These are phyloP conservation scores for Amniculicola lignicola DNA, from an alignment of 495 filamentous ascomycete species.

Conservation along the genomic window DNA sequence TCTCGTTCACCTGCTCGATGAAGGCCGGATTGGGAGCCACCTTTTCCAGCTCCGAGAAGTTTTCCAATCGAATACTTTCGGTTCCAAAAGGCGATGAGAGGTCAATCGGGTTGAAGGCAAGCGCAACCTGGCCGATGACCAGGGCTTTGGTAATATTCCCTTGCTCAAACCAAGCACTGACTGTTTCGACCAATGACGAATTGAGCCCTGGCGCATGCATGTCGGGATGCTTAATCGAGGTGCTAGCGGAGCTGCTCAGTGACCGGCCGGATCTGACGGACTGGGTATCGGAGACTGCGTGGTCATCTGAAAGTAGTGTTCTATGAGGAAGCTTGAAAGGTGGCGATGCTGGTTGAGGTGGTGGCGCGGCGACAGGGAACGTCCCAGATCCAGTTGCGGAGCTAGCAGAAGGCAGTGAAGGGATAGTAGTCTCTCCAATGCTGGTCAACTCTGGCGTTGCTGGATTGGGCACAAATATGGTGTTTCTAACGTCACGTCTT, in stretches of 20 bases:
- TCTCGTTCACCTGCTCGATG: slow-evolving; percentile 66
- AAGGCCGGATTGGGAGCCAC: slow-evolving; percentile 93
- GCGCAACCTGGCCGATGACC: slow-evolving; percentile 85
- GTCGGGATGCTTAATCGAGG: slow-evolving; percentile 71
- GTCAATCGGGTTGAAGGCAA: slow-evolving; percentile 70
- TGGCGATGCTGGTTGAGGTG: slow-evolving; percentile 29
- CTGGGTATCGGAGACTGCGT: slow-evolving; percentile 76
- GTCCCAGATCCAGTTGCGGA: slow-evolving; percentile 3
- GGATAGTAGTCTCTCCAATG: slow-evolving; percentile 25
- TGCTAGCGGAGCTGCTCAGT: slow-evolving; percentile 56
- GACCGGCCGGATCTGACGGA: slow-evolving; percentile 89
- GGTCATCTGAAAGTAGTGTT: slow-evolving; percentile 47
- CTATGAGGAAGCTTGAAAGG: slow-evolving; percentile 39
- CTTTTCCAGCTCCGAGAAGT: slow-evolving; percentile 85
- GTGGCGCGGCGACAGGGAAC: slow-evolving; percentile 13
- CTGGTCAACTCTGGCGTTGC: slow-evolving; percentile 32
- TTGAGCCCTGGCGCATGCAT: slow-evolving; percentile 78
- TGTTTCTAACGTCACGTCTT: slow-evolving; percentile 74
- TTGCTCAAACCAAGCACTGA: slow-evolving; percentile 77
- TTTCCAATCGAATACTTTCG: slow-evolving; percentile 79
- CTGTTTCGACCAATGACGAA: slow-evolving; percentile 86
- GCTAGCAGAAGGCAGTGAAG: slow-evolving; percentile 19
- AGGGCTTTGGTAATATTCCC: slow-evolving; percentile 67
- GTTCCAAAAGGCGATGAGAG: slow-evolving; percentile 50
- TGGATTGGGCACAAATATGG: slow-evolving; percentile 37